Conservation (phyloP, 331 rosid species). For the Quercus lobata region DNA sequence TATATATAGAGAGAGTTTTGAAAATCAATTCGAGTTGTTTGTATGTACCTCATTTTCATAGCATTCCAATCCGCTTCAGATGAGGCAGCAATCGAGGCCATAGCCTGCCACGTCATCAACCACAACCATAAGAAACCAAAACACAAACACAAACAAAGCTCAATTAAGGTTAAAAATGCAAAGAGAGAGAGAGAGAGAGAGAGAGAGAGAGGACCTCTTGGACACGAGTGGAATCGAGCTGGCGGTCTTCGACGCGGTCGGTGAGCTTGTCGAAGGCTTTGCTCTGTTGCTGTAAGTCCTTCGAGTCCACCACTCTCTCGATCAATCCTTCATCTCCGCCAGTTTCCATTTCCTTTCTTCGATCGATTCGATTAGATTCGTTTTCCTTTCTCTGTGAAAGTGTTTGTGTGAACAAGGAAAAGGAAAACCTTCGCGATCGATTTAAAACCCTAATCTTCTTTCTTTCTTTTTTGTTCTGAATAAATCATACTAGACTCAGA, state of each 20-base stretch:
- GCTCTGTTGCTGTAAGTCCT: slow-evolving; percentile 92
- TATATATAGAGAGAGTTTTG: too few species aligned
- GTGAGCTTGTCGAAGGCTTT: slow-evolving; percentile 97
- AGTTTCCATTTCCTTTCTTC: slow-evolving; percentile 48
- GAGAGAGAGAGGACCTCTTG: slow-evolving; percentile 49
- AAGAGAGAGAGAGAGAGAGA: not conserved
- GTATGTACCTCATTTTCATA: slow-evolving; percentile 52
- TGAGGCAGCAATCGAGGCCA: slow-evolving; percentile 95
- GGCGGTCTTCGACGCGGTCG: slow-evolving; percentile 98
- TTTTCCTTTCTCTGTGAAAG: not conserved
- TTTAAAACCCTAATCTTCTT: too few species aligned
- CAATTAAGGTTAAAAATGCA: not conserved
- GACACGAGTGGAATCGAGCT: slow-evolving; percentile 94
- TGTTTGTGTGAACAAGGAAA: not conserved
- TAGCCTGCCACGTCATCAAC: slow-evolving; percentile 47
- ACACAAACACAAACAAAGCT: not conserved
- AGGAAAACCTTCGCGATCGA: too few species aligned
- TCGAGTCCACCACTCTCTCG: slow-evolving; percentile 63
- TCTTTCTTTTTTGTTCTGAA: too few species aligned
- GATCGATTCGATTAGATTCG: not conserved
- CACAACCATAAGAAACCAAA: not conserved
- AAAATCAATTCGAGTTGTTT: too few species aligned
- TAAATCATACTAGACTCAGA: too few species aligned
- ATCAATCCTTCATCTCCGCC: slow-evolving; percentile 61
- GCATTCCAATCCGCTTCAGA: slow-evolving; percentile 84